These are phyloP conservation scores for Ophiostoma australiae DNA, from an alignment of 2,329 filamentous ascomycete genomes.

Conservation along the genomic window DNA sequence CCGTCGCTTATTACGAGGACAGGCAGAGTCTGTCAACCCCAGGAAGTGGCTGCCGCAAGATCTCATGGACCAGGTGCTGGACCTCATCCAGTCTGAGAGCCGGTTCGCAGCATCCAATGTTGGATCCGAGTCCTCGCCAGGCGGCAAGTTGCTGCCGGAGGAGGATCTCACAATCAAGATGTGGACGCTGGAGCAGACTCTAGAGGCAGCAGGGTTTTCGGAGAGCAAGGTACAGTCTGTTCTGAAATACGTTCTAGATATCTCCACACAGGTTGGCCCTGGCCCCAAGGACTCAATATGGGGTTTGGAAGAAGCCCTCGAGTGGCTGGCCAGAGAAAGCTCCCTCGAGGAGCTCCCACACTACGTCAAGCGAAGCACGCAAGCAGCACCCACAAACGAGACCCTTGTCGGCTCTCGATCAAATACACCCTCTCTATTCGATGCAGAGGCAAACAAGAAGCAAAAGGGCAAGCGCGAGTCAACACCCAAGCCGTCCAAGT, in stretches of 20 bases:
- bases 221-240: conserved; percentile 57
- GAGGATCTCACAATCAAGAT: conserved; percentile 74
- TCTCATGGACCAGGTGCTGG: conserved; percentile 70
- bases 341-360: conserved; percentile 62
- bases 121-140: conserved; percentile 41
- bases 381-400: not conserved
- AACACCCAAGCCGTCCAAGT: conserved; percentile 29
- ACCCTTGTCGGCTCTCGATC: conserved; percentile 47
- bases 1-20: conserved; percentile 70
- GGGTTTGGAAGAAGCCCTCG: conserved; percentile 81
- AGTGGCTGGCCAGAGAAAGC: conserved; percentile 83
- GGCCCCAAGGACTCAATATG: conserved; percentile 64
- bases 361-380: conserved; percentile 52
- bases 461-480: conserved; percentile 35
- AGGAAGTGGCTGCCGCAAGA: conserved; percentile 77
- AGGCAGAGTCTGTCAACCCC: conserved; percentile 67
- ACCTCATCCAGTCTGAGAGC: conserved; percentile 63
- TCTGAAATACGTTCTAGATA: conserved; percentile 61
- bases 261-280: conserved; percentile 56
- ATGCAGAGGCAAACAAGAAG: conserved; percentile 34
- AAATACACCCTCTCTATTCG: conserved; percentile 44
- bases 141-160: conserved; percentile 57
- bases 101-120: conserved; percentile 52
- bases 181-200: conserved; percentile 76
- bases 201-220: conserved; percentile 65